phyloP scores from a whole-genome alignment of 2,329 filamentous ascomycete genomes.

The Xylariomycetidae sp. region DNA sequence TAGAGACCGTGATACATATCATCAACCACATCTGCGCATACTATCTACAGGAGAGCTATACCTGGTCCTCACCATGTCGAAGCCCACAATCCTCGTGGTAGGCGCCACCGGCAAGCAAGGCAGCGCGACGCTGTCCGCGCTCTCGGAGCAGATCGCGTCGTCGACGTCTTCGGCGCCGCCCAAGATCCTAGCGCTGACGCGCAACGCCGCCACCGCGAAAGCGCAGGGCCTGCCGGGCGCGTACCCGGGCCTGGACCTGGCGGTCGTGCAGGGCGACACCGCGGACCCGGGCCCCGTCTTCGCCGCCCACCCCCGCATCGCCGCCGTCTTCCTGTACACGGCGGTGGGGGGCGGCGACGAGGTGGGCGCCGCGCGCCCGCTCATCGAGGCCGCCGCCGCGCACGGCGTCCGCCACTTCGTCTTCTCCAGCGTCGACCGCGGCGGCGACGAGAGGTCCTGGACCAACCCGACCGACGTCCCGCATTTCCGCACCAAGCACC shows the following conservation, averaged over 20 bases:
- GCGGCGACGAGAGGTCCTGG: constrained; percentile 44
- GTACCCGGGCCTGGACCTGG: constrained; percentile 20
- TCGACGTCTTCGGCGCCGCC: constrained; percentile 19
- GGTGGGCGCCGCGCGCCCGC: constrained; percentile 27
- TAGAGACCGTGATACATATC: constrained; percentile 4
- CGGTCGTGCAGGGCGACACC: constrained; percentile 29
- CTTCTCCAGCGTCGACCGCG: constrained; percentile 59
- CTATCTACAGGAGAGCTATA: too few species aligned
- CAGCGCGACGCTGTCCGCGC: constrained; percentile 22
- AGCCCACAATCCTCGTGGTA: constrained; percentile 26
- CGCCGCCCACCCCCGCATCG: constrained; percentile 23
- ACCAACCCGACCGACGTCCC: constrained; percentile 46
- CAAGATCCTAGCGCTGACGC: constrained; percentile 28
- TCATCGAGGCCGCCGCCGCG: constrained; percentile 29
- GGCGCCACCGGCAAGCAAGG: constrained; percentile 33
- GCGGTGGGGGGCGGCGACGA: constrained; percentile 25
- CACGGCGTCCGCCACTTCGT: constrained; percentile 51
- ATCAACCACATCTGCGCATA: neutral
- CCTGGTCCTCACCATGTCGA: constrained; percentile 13
- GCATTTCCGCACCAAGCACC: constrained; percentile 53
- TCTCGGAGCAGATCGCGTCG: constrained; percentile 10
- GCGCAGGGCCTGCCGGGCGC: constrained; percentile 18
- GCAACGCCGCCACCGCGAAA: constrained; percentile 23
- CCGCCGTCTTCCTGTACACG: constrained; percentile 29
- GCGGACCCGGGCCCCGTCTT: constrained; percentile 28